phyloP scores from a whole-genome alignment of 345 rosid genomes.

The Bruguiera sexangula region DNA sequence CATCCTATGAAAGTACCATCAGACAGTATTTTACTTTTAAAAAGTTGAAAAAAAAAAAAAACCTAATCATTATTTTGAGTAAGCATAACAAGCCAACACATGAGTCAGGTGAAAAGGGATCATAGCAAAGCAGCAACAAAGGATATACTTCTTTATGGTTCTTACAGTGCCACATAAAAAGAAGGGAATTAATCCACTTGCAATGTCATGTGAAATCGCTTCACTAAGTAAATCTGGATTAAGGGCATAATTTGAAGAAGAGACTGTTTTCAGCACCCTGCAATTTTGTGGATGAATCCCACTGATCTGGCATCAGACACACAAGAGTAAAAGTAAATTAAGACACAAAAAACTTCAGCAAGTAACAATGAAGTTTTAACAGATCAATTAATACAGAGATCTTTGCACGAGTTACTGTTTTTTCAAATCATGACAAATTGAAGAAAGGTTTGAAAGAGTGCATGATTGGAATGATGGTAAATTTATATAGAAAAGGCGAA shows the following conservation, averaged over 20 bases:
- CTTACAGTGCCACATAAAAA: constrained; percentile 81
- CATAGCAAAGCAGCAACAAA: constrained; percentile 1
- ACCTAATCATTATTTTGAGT: neutral
- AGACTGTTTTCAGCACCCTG: constrained; percentile 58
- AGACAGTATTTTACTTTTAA: neutral
- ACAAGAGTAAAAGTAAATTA: constrained; percentile 4
- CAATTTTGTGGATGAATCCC: constrained; percentile 74
- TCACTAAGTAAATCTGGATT: constrained; percentile 50
- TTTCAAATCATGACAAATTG: neutral
- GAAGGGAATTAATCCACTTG: constrained; percentile 73
- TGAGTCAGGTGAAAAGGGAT: neutral
- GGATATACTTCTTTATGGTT: neutral
- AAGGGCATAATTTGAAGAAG: constrained; percentile 66
- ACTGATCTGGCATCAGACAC: constrained; percentile 52
- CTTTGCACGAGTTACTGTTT: neutral
- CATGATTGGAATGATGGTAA: too few relatives aligned
- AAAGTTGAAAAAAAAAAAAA: neutral
- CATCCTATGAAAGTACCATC: neutral
- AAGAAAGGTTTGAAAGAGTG: neutral
- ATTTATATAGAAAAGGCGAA: too few relatives aligned
- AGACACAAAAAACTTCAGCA: neutral
- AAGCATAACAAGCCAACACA: constrained; percentile 13
- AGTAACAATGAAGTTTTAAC: neutral
- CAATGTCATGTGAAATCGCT: constrained; percentile 61
- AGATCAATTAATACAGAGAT: neutral